phyloP scores from a whole-genome alignment of 805 yeast species.

The Lipomyces orientalis region DNA sequence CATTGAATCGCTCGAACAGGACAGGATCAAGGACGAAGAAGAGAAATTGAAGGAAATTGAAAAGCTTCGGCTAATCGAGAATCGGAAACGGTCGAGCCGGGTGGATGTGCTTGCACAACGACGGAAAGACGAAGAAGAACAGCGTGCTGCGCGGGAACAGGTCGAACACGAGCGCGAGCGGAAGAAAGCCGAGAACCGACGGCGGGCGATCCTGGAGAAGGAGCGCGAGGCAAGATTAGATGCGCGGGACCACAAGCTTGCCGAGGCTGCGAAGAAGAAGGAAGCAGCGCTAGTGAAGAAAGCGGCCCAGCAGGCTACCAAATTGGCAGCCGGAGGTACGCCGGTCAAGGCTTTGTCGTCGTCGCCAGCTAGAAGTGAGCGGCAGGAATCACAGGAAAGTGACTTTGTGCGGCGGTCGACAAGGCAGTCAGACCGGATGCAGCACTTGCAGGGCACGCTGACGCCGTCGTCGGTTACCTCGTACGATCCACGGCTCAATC shows the following conservation, averaged over 20 bases:
- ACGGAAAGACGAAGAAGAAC: slow-evolving; percentile 39
- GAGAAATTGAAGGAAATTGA: slow-evolving; percentile 41
- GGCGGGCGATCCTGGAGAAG: slow-evolving; percentile 19
- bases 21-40: slow-evolving; percentile 39
- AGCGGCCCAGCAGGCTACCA: slow-evolving; percentile 25
- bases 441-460: slow-evolving; percentile 11
- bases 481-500: slow-evolving; percentile 22
- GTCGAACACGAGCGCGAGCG: slow-evolving; percentile 33
- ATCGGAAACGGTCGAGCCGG: slow-evolving; percentile 46
- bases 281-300: slow-evolving; percentile 26
- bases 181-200: slow-evolving; percentile 26
- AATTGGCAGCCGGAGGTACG: slow-evolving; percentile 10
- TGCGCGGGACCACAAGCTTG: slow-evolving; percentile 25
- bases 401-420: slow-evolving; percentile 26
- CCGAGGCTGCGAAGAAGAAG: slow-evolving; percentile 30
- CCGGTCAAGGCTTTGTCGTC: slow-evolving; percentile 6
- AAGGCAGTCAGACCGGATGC: slow-evolving; percentile 24
- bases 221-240: slow-evolving; percentile 31
- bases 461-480: slow-evolving; percentile 18
- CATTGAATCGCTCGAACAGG: slow-evolving; percentile 42
- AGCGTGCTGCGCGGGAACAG: slow-evolving; percentile 23
- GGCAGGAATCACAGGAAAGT: slow-evolving; percentile 20
- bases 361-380: slow-evolving; percentile 16
- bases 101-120: slow-evolving; percentile 41
- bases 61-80: slow-evolving; percentile 41